A percentile compares a stretch with the other conserved stretches of the same genome.
Conservation (phyloP, 371 early-diverging fungal genomes). For the Mucor indicus region DNA sequence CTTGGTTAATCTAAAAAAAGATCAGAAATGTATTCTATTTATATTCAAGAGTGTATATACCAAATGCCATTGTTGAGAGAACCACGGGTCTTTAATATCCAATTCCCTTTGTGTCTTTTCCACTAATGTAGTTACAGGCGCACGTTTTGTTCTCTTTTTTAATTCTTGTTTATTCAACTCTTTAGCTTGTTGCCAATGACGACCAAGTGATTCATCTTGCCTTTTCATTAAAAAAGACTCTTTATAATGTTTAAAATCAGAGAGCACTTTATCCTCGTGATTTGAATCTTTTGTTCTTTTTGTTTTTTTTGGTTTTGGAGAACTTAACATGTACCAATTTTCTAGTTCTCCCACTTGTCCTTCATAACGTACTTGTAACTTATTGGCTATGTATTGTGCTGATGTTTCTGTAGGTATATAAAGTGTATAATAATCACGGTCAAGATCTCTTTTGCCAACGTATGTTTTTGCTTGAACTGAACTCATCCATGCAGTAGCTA, state of each 20-base stretch:
- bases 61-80: conserved; percentile 83
- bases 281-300: conserved; percentile 14
- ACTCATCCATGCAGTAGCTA: no score
- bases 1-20: conserved; percentile 62
- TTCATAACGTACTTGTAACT: conserved; percentile 49
- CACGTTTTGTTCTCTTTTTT: conserved; percentile 31
- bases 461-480: conserved; percentile 11
- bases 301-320: conserved; percentile 8
- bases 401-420: conserved; percentile 33
- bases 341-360: conserved; percentile 69
- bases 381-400: conserved; percentile 28
- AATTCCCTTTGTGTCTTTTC: conserved; percentile 19
- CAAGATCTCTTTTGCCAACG: conserved; percentile 17
- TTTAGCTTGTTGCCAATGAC: conserved; percentile 18
- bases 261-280: conserved; percentile 10
- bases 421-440: conserved; percentile 51
- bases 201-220: not conserved
- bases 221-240: conserved; percentile 8
- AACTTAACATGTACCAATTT: conserved; percentile 62
- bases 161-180: conserved; percentile 33
- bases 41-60: conserved; percentile 28
- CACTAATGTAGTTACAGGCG: conserved; percentile 18
- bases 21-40: not conserved
- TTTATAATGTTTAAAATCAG: conserved; percentile 13
- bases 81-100: conserved; percentile 75